A percentile compares a stretch with the other conserved stretches of the same genome.
Conservation (phyloP, 208 protist species). For the Trypanosomatidae sp. region DNA sequence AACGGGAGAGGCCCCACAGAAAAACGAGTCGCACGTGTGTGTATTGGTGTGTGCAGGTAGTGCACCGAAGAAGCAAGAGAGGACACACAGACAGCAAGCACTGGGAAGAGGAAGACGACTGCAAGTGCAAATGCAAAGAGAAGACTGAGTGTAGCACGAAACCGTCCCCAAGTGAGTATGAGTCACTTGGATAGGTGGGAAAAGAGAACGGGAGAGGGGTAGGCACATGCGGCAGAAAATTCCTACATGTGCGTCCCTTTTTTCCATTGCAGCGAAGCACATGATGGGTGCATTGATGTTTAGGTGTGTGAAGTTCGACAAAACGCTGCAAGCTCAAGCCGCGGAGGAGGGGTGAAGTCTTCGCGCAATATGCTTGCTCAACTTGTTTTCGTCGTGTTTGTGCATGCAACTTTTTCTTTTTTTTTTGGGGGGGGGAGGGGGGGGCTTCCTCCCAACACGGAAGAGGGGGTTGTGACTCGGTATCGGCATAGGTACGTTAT, state of each 20-base stretch:
- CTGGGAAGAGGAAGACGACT: neutral
- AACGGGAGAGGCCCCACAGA: neutral
- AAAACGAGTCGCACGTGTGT: neutral
- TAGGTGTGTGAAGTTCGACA: constrained; percentile 4
- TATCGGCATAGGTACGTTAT: constrained; percentile 9
- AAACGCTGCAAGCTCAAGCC: neutral
- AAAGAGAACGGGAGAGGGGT: neutral
- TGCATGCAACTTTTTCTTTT: constrained; percentile 1
- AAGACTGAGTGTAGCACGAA: too few species aligned
- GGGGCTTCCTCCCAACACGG: neutral
- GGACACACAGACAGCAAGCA: neutral
- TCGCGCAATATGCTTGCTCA: neutral
- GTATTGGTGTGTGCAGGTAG: neutral
- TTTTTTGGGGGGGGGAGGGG: neutral
- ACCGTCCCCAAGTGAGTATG: neutral
- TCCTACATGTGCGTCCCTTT: too few species aligned
- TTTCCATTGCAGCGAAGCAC: neutral
- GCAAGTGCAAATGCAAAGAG: neutral
- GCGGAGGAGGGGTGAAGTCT: neutral
- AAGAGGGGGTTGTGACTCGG: neutral
- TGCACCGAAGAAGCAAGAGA: neutral
- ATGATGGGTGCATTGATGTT: neutral
- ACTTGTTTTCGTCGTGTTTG: neutral
- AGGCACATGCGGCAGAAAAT: neutral
- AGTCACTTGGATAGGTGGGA: neutral